Base-by-base conservation (phyloP, 179 eudicot species). In the Patellifolia procumbens region DNA sequence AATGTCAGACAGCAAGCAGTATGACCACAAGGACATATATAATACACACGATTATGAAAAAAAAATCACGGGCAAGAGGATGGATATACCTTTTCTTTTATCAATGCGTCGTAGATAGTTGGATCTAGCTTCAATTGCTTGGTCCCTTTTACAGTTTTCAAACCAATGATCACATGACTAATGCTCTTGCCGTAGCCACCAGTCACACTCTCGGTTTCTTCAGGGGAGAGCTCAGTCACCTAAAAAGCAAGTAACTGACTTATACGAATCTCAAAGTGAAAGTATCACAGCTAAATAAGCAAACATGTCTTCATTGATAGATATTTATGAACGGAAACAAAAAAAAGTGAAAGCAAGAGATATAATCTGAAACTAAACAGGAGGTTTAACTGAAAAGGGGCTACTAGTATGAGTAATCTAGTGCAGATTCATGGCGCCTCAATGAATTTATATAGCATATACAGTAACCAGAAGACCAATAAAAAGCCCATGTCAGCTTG, bases 171-270 rank as follows among this genome's bases (percentile, higher is more conserved):
- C 58, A 94, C 98, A 87, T 94, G 93, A 81, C 97, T 91, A 75
- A 94, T 94, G 83, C 91, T 88, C 86, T 92, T 94, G 51, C 98
- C 97, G 72, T 92, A 94, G 74, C 97, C 98, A 80, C 98, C 94
- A 3, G 97, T 91, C 72, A 88, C 88, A 68, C 97, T 94, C 76
- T 94, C 98, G 20, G 91, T 86, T 84, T 94, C 98, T 86, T 94
- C 97, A 3, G 98, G 98, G 68, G 98, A 92, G 69, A 94, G 92
- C 76, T 92, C 98, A 70, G 98, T 94, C 79, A 94, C 98, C 98
- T 94, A 70, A 62, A 76, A 52, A 17, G 75, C 19, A 70, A 60
- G 28, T 22, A 59, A 26, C n/a, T 12, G 19, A 51, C 15, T 12
- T 20, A 43, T 58, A 19, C 68, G 67, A 51, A 29, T 60, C 37